Percentiles rank a stretch among this genome's conserved stretches.
phyloP scores from a whole-genome alignment of 2,329 filamentous ascomycete genomes.

The Colletotrichum endophyticum region DNA sequence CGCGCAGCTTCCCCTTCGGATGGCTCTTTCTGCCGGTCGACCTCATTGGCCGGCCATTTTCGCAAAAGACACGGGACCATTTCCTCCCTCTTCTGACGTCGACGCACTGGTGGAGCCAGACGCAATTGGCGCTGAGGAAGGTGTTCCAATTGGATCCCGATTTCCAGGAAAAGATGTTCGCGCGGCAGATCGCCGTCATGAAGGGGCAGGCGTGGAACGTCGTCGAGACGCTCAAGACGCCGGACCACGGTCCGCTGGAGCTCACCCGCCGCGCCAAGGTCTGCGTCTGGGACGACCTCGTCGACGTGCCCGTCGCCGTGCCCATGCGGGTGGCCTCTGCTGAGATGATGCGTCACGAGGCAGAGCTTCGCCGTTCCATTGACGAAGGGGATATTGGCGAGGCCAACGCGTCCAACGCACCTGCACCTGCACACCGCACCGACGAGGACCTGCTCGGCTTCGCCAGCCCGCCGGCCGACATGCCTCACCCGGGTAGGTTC shows the following conservation, averaged over 20 bases:
- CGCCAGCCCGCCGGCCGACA: conserved; percentile 63
- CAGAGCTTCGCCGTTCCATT: conserved; percentile 41
- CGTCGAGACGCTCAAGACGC: conserved; percentile 92
- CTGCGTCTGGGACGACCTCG: conserved; percentile 97
- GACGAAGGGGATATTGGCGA: conserved; percentile 90
- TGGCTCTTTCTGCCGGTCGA: conserved; percentile 98
- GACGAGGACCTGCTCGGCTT: conserved; percentile 75
- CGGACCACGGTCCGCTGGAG: conserved; percentile 91
- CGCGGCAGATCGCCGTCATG: conserved; percentile 97
- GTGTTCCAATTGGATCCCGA: conserved; percentile 93
- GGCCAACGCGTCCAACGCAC: conserved; percentile 36
- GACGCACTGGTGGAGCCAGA: conserved; percentile 96
- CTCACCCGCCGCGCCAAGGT: conserved; percentile 89
- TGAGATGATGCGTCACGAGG: conserved; percentile 71
- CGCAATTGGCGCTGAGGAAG: conserved; percentile 81
- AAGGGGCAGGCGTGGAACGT: conserved; percentile 99
- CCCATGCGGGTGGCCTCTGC: conserved; percentile 84
- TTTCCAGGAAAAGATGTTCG: conserved; percentile 99
- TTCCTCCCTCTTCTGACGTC: conserved; percentile 96
- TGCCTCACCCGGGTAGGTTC: conserved; percentile 79
- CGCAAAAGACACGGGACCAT: conserved; percentile 89
- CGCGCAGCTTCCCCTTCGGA: conserved; percentile 90
- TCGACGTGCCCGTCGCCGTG: conserved; percentile 93
- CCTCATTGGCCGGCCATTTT: conserved; percentile 94
- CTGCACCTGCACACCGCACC: conserved; percentile 34